phyloP scores from a whole-genome alignment of 768 basidiomycete species.

The Psilocybe azurescens region DNA sequence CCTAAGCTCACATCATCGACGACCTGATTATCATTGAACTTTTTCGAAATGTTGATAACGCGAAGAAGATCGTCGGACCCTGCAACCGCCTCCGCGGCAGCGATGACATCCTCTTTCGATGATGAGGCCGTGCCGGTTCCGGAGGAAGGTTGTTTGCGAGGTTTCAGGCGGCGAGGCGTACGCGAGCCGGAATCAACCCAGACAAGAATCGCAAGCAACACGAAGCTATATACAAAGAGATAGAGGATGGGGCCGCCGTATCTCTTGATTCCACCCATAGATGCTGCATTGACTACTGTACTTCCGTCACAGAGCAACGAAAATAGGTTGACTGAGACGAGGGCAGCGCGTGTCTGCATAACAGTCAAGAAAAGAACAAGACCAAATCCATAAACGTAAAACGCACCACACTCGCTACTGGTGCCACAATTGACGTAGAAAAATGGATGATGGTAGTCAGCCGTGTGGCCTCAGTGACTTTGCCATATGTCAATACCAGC shows the following conservation, averaged over 20 bases:
- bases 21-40: constrained; percentile 58
- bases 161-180: constrained; percentile 45
- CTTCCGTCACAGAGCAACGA: constrained; percentile 71
- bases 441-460: constrained; percentile 75
- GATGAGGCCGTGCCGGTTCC: constrained; percentile 18
- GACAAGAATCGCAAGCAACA: constrained; percentile 68
- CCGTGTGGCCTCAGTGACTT: constrained; percentile 53
- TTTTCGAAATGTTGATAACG: constrained; percentile 69
- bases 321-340: constrained; percentile 81
- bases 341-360: constrained; percentile 62
- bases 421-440: constrained; percentile 68
- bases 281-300: constrained; percentile 47
- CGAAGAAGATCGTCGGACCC: constrained; percentile 62
- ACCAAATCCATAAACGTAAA: neutral
- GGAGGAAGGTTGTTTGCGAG: constrained; percentile 20
- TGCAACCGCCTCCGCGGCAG: constrained; percentile 54
- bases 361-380: neutral
- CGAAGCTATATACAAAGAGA: constrained; percentile 62
- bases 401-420: constrained; percentile 72
- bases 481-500: constrained; percentile 75
- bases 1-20: constrained; percentile 79
- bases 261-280: constrained; percentile 58
- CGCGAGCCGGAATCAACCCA: constrained; percentile 76
- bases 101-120: constrained; percentile 51
- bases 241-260: constrained; percentile 82